A percentile compares a stretch with the other conserved stretches of the same genome.
Evolutionary conservation across 805 yeast genomes (phyloP).

Genomic region (Sugiyamaella mastotermitis): DNA sequence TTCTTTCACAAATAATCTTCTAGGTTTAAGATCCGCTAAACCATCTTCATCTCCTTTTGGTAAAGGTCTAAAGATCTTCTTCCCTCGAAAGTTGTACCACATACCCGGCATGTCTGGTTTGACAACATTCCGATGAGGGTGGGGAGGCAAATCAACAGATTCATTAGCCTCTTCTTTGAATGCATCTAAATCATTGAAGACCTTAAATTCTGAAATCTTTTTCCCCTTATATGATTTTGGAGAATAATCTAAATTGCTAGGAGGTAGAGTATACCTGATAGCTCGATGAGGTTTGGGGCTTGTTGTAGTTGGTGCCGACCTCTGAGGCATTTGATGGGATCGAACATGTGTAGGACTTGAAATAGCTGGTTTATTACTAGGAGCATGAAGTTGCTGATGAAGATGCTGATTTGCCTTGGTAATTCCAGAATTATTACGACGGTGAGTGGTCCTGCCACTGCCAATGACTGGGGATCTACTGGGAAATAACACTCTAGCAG

Average conservation of each 20-base stretch:
- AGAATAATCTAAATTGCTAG: too few relatives aligned
- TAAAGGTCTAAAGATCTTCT: constrained; percentile 31
- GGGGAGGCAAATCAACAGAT: constrained; percentile 6
- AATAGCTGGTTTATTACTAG: too few relatives aligned
- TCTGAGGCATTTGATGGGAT: too few relatives aligned
- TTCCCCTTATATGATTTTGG: too few relatives aligned
- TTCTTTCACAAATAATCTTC: constrained; percentile 14
- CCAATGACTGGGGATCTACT: constrained; percentile 20
- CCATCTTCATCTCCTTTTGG: constrained; percentile 21
- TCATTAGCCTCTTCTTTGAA: constrained; percentile 12
- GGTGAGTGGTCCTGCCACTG: constrained; percentile 26
- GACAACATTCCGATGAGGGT: constrained; percentile 18
- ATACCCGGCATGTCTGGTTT: constrained; percentile 26
- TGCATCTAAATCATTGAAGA: constrained; percentile 15
- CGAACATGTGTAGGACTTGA: too few relatives aligned
- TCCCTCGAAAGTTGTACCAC: constrained; percentile 35
- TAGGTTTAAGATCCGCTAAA: constrained; percentile 16
- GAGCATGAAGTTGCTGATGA: too few relatives aligned
- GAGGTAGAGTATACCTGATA: too few relatives aligned
- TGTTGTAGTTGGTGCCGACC: too few relatives aligned
- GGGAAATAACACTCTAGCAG: constrained; percentile 22
- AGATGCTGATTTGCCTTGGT: too few relatives aligned
- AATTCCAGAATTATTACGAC: too few relatives aligned
- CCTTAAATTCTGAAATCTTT: constrained; percentile 7
- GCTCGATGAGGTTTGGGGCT: too few relatives aligned